phyloP scores from a whole-genome alignment of 73 alveolate species.

The Uronychia setigera region DNA sequence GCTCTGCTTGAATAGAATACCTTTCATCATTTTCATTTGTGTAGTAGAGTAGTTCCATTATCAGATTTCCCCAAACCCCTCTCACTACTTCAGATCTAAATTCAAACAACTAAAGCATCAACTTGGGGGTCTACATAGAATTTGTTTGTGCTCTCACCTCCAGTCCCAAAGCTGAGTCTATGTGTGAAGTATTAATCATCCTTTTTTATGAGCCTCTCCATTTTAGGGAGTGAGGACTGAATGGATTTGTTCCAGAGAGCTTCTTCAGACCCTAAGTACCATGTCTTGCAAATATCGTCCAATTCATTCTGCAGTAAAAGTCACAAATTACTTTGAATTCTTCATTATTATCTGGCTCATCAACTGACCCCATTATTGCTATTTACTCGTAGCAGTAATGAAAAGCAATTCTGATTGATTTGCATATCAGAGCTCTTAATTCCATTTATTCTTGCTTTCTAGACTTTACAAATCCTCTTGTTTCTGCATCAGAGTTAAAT shows the following conservation, averaged over 20 bases:
- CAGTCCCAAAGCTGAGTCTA: conserved; percentile 18
- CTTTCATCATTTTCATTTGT: conserved; percentile 58
- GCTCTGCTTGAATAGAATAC: conserved; percentile 51
- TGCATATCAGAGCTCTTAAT: conserved; percentile 10
- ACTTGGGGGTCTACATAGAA: conserved; percentile 52
- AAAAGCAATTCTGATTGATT: conserved; percentile 42
- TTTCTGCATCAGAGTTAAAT: conserved; percentile 15
- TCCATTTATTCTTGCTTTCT: neutral
- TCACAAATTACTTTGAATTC: conserved; percentile 21
- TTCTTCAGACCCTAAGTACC: conserved; percentile 50
- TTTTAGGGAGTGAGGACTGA: conserved; percentile 12
- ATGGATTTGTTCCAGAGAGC: conserved; percentile 45
- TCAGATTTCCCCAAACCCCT: conserved; percentile 47
- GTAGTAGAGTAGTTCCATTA: conserved; percentile 43
- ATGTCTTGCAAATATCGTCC: conserved; percentile 15
- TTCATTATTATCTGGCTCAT: conserved; percentile 23
- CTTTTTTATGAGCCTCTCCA: conserved; percentile 43
- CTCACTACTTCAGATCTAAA: conserved; percentile 55
- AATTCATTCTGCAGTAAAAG: conserved; percentile 18
- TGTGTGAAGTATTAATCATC: conserved; percentile 43
- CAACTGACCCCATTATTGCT: conserved; percentile 44
- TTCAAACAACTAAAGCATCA: conserved; percentile 34
- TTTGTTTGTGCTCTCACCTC: conserved; percentile 19
- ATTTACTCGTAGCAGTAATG: conserved; percentile 34
- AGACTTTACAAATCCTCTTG: conserved; percentile 17